phyloP scores from a whole-genome alignment of 208 protist species.

The Crithidia acanthocephali region DNA sequence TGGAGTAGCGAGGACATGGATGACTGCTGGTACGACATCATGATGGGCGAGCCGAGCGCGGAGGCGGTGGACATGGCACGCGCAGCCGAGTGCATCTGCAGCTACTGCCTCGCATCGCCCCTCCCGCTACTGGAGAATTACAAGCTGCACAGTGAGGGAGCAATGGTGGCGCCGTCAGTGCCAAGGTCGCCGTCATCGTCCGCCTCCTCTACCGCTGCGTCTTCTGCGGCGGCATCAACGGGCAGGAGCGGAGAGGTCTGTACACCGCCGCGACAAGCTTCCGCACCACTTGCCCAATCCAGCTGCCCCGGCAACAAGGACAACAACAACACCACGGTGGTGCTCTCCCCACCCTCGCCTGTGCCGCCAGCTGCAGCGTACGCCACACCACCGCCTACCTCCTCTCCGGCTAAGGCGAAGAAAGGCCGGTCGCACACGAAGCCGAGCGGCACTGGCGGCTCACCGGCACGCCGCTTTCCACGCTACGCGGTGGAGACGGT shows the following conservation, averaged over 20 bases:
- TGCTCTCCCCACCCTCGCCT: constrained; percentile 5
- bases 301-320: not conserved
- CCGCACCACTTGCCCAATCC: not conserved
- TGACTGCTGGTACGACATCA: constrained; percentile 86
- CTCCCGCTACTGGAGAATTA: constrained; percentile 21
- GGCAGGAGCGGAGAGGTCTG: not conserved
- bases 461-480: not conserved
- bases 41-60: constrained; percentile 46
- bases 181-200: not conserved
- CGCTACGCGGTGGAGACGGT: constrained; percentile 35
- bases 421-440: not conserved
- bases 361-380: not conserved
- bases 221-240: no score
- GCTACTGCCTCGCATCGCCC: constrained; percentile 39
- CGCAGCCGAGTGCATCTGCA: constrained; percentile 52
- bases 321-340: constrained; percentile 13
- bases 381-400: not conserved
- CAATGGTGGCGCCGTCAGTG: not conserved
- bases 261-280: not conserved
- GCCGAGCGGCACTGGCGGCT: not conserved
- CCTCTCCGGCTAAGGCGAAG: constrained; percentile 1
- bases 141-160: not conserved
- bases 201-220: not conserved
- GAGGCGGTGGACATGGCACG: constrained; percentile 50
- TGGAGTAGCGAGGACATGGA: constrained; percentile 72